phyloP scores from a whole-genome alignment of 306 rosid species.

The Begonia loranthoides region DNA sequence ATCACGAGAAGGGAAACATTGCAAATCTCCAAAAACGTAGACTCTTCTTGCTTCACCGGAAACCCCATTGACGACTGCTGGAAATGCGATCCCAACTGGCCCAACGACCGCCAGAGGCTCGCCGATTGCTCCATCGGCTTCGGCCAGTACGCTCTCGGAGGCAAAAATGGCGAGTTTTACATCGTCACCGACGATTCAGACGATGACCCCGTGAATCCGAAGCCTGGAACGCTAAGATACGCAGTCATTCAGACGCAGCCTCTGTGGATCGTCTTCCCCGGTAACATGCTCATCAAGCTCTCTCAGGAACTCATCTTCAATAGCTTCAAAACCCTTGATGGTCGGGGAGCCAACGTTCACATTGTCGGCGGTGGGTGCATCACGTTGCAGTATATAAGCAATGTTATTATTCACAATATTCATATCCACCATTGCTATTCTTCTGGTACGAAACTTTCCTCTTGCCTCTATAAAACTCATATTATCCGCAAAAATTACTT shows the following conservation, averaged over 20 bases:
- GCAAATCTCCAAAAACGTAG: constrained; percentile 17
- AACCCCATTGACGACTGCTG: constrained; percentile 97
- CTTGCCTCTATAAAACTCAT: no score
- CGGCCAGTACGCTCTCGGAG: constrained; percentile 91
- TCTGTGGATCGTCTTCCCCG: constrained; percentile 77
- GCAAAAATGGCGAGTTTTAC: constrained; percentile 72
- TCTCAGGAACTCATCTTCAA: constrained; percentile 83
- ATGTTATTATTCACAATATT: constrained; percentile 80
- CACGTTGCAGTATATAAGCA: constrained; percentile 78
- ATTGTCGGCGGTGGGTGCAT: constrained; percentile 95
- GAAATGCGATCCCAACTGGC: constrained; percentile 97
- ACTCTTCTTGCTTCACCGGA: constrained; percentile 50
- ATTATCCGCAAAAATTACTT: no score
- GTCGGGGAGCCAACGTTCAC: constrained; percentile 91
- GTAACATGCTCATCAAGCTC: constrained; percentile 68
- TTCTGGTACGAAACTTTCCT: constrained; percentile 29
- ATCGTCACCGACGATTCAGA: constrained; percentile 74
- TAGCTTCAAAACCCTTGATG: constrained; percentile 81
- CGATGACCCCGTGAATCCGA: constrained; percentile 72
- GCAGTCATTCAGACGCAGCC: constrained; percentile 62
- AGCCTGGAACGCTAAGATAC: constrained; percentile 62
- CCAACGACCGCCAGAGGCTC: constrained; percentile 65
- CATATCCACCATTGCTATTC: constrained; percentile 82
- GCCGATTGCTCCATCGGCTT: constrained; percentile 94
- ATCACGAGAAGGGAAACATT: constrained; percentile 58